A percentile compares a stretch with the other conserved stretches of the same genome.
Evolutionary conservation across 2,329 filamentous ascomycete species (phyloP).

Genomic region (Pyrenochaeta sp.): DNA sequence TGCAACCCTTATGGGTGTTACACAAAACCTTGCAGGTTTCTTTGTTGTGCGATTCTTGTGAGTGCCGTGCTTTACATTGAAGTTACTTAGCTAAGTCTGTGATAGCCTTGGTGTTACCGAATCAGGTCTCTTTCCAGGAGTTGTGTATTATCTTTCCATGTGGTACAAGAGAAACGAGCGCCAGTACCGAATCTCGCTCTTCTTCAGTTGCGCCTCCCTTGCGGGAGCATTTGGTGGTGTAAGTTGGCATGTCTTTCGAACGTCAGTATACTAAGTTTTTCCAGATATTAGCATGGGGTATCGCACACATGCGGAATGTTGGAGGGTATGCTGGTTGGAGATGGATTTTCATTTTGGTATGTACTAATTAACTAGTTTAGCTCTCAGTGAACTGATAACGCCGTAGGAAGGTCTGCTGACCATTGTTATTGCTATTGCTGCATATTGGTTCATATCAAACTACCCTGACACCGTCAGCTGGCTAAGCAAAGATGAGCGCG

Average conservation of each 20-base stretch:
- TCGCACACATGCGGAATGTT: slow-evolving; percentile 68
- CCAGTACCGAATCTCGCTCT: slow-evolving; percentile 67
- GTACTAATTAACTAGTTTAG: background rate
- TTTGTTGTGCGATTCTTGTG: slow-evolving; percentile 58
- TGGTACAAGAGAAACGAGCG: slow-evolving; percentile 70
- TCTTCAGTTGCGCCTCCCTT: slow-evolving; percentile 66
- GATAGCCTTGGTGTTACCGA: slow-evolving; percentile 46
- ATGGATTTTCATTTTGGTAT: slow-evolving; percentile 53
- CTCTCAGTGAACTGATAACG: slow-evolving; percentile 12
- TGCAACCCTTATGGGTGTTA: slow-evolving; percentile 61
- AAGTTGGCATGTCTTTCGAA: background rate
- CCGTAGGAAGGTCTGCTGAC: slow-evolving; percentile 48
- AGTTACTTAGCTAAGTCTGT: background rate
- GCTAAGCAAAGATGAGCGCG: slow-evolving; percentile 61
- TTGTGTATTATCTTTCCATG: slow-evolving; percentile 67
- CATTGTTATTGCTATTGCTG: slow-evolving; percentile 40
- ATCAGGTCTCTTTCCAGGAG: slow-evolving; percentile 49
- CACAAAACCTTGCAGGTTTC: slow-evolving; percentile 57
- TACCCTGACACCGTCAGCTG: slow-evolving; percentile 69
- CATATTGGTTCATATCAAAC: slow-evolving; percentile 71
- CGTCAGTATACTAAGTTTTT: background rate
- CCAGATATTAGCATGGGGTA: slow-evolving; percentile 56
- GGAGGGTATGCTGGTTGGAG: slow-evolving; percentile 54
- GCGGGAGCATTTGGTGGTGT: slow-evolving; percentile 70
- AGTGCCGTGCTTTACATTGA: slow-evolving; percentile 14